phyloP scores from a whole-genome alignment of 495 filamentous ascomycete genomes.

The Aspergillus leporis region DNA sequence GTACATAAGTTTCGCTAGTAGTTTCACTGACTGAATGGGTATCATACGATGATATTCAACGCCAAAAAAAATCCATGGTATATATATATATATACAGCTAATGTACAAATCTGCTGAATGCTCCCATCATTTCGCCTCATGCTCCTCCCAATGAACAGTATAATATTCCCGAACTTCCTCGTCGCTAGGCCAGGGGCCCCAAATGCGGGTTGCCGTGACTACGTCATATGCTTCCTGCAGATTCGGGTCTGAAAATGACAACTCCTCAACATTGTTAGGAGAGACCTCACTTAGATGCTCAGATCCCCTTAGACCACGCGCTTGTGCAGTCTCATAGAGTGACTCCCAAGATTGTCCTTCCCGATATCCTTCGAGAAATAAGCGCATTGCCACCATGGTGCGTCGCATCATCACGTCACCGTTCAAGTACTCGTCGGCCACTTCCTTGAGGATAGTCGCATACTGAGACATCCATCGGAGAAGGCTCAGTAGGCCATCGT shows the following conservation, averaged over 20 bases:
- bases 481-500: slow-evolving; percentile 49
- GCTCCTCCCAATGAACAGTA: slow-evolving; percentile 18
- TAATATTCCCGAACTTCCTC: slow-evolving; percentile 51
- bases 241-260: slow-evolving; percentile 27
- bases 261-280: slow-evolving; percentile 15
- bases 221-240: slow-evolving; percentile 44
- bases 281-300: slow-evolving; percentile 1
- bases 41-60: slow-evolving; percentile 9
- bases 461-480: slow-evolving; percentile 55
- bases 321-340: background rate
- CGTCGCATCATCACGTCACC: slow-evolving; percentile 47
- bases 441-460: slow-evolving; percentile 35
- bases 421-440: slow-evolving; percentile 40
- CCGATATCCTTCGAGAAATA: slow-evolving; percentile 52
- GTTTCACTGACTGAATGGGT: slow-evolving; percentile 1
- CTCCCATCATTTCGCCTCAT: slow-evolving; percentile 18
- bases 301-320: background rate
- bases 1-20: background rate
- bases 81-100: slow-evolving; percentile 24
- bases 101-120: slow-evolving; percentile 29
- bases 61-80: slow-evolving; percentile 13
- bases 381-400: slow-evolving; percentile 51
- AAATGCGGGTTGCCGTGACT: slow-evolving; percentile 44
- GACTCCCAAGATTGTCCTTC: slow-evolving; percentile 7
- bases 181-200: slow-evolving; percentile 56